These are phyloP conservation scores for Sporothrix brasiliensis DNA, from an alignment of 2,329 filamentous ascomycete species.

Conservation along the genomic window DNA sequence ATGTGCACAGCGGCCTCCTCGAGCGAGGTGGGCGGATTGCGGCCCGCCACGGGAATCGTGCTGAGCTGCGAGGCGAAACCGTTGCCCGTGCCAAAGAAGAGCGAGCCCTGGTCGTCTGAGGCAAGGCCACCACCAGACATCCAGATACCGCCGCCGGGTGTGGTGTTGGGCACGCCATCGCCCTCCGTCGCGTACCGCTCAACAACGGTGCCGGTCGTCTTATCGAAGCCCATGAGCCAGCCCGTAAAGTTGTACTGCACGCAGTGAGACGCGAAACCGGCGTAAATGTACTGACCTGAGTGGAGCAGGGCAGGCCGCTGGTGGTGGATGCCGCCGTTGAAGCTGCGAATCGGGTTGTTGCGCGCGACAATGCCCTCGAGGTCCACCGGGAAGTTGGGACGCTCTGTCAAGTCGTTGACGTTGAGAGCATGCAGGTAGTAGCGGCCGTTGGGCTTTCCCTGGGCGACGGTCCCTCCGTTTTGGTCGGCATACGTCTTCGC, in stretches of 20 bases:
- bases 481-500: conserved; percentile 53
- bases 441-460: conserved; percentile 48
- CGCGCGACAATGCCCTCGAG: conserved; percentile 50
- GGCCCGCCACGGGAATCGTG: conserved; percentile 49
- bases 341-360: conserved; percentile 51
- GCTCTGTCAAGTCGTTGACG: conserved; percentile 49
- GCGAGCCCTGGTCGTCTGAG: conserved; percentile 51
- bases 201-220: conserved; percentile 49
- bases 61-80: conserved; percentile 53
- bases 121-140: conserved; percentile 54
- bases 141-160: conserved; percentile 51
- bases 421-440: conserved; percentile 53
- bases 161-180: conserved; percentile 46
- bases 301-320: conserved; percentile 53
- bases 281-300: conserved; percentile 52
- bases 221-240: conserved; percentile 54
- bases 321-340: conserved; percentile 53
- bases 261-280: conserved; percentile 55
- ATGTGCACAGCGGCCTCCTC: conserved; percentile 56
- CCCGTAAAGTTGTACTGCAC: conserved; percentile 56
- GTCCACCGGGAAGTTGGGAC: conserved; percentile 47
- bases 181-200: conserved; percentile 51
- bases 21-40: conserved; percentile 49
- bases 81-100: conserved; percentile 54
- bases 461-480: conserved; percentile 41